Evolutionary conservation across 2,329 filamentous ascomycete species (phyloP), one percentile per base, ranked within the genome.

Genomic region (Triangularia setosa): DNA sequence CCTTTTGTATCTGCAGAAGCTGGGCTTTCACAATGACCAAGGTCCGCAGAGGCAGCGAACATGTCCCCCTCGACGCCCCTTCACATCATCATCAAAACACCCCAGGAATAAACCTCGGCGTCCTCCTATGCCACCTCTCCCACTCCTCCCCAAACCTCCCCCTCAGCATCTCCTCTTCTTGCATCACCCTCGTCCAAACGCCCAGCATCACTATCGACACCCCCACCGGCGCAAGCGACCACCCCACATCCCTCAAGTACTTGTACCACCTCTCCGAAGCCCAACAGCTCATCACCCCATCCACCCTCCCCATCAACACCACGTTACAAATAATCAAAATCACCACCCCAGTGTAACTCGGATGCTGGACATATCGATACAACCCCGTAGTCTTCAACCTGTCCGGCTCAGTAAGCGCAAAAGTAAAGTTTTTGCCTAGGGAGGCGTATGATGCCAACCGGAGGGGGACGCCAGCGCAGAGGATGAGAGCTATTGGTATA

Each of bases 351-450:
- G 79, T 79, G 64, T 85, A 86, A 62, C 81, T 82, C 1, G 83
- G 82, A 68, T 85, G 82, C 68, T 84, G 82, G 2, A 84, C 72
- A 65, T 79, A 81, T 18, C 67, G 65, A 65, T 85, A 85, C 1
- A 85, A 72, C 0, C 83, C 83, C 0, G 69, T 73, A 0, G 81
- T 85, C 12, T 78, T 75, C 7, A 85, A 71, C 1, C 71, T 68
- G 63, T 81, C 76, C 1, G 84, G 84, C 60, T 75, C 69, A 0
- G 79, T 73, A 1, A 87, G 77, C 1, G 77, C 75, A 67, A 84
- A 87, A 0, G 83, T 86, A 68, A 86, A 86, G 63, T 83, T 79
- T 9, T 72, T 74, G 1, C 83, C 84, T 0, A 86, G 76, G 0
- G 65, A 60, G 27, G 48, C 30, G 60, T 62, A 60, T 11, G 57